Conservation (phyloP, 257 asterid genomes). For the Solanum pinnatisectum region DNA sequence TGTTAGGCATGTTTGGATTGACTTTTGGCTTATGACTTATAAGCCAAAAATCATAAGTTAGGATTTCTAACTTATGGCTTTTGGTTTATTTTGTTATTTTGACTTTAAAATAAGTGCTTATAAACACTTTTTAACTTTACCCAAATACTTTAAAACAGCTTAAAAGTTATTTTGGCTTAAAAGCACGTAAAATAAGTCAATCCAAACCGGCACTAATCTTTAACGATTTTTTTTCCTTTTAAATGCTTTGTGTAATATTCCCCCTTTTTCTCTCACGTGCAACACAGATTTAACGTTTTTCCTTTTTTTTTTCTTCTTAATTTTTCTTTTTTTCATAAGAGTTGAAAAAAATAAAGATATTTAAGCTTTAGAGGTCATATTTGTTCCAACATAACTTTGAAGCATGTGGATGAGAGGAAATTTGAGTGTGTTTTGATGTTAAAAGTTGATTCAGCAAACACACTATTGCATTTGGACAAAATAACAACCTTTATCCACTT, state of each 20-base stretch:
- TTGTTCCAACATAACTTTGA: neutral
- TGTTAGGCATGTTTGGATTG: no score
- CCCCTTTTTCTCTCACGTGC: neutral
- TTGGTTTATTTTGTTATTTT: no score
- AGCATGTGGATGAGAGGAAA: neutral
- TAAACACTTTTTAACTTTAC: no score
- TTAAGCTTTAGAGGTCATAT: neutral
- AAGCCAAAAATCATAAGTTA: no score
- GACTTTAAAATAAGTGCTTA: no score
- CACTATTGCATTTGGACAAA: neutral
- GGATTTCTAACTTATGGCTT: no score
- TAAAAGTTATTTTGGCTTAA: no score
- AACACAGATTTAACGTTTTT: neutral
- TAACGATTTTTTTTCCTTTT: neutral
- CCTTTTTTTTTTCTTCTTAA: neutral
- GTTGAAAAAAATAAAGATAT: neutral
- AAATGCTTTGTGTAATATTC: neutral
- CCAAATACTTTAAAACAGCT: no score
- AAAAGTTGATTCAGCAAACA: neutral
- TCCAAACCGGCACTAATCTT: no score
- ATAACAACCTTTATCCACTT: neutral
- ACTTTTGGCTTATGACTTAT: no score
- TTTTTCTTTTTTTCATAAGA: neutral
- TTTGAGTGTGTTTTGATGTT: neutral
- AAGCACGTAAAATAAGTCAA: no score